Conservation (phyloP, 1,284 basidiomycete species). For the Ceratobasidium theobromae region DNA sequence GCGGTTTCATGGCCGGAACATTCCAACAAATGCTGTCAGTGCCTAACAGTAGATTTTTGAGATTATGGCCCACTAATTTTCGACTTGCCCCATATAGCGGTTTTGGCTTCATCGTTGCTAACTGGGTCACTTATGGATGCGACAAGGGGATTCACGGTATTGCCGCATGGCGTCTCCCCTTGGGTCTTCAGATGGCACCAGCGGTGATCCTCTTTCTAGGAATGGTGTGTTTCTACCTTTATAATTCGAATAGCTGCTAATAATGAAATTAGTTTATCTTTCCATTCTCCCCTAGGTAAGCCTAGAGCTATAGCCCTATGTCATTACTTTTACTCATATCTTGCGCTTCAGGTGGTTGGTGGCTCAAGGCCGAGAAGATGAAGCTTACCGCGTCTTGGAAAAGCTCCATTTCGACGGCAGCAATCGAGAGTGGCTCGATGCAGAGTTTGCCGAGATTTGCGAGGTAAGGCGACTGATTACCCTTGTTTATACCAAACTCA, state of each 20-base stretch:
- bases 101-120: slow-evolving; percentile 19
- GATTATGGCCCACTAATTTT: neutral
- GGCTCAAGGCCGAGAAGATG: slow-evolving; percentile 70
- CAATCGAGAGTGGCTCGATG: slow-evolving; percentile 22
- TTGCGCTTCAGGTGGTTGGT: slow-evolving; percentile 60
- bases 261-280: neutral
- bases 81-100: neutral
- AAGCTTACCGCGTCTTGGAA: slow-evolving; percentile 47
- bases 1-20: slow-evolving; percentile 80
- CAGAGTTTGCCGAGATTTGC: slow-evolving; percentile 24
- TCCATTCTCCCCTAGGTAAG: slow-evolving; percentile 19
- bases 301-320: neutral
- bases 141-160: slow-evolving; percentile 51
- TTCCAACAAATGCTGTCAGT: slow-evolving; percentile 55
- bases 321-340: neutral
- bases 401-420: slow-evolving; percentile 16
- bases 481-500: neutral
- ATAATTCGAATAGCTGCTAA: neutral
- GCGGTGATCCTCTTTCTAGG: slow-evolving; percentile 59
- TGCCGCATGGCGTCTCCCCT: slow-evolving; percentile 75
- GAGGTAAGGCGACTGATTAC: neutral
- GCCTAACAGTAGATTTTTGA: slow-evolving; percentile 63
- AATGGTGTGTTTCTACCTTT: slow-evolving; percentile 33
- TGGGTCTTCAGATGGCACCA: slow-evolving; percentile 74
- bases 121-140: slow-evolving; percentile 53